Base-by-base conservation (phyloP, 1,284 basidiomycete species). In the Sporisorium scitamineum region DNA sequence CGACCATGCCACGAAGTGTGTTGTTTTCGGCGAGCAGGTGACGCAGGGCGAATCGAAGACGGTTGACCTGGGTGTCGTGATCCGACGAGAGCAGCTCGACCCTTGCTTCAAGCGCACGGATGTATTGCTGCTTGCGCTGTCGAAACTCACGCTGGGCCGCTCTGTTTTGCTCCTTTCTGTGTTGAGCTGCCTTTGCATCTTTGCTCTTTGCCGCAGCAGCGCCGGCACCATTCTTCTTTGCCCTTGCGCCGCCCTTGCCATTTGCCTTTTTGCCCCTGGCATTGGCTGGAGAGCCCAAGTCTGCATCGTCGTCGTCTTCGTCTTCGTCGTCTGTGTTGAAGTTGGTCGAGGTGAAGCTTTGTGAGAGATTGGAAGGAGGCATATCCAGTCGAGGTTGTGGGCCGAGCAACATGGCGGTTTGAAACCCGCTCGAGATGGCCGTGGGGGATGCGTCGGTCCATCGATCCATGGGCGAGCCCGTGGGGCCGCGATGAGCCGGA, bases 121-220 rank as follows among this genome's bases (percentile, higher is more conserved):
- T 80, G 64, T 80, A 81, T 45, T 83, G 80, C 58, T 83, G 81
- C 62, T 82, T 82, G 24, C 81, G 68, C 47, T 83, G 81, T 2
- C 81, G 62, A 44, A 83, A 83, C 47, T 83, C 81, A 39, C 81
- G 69, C 57, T 83, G 81, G 11, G 81, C 80, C 2, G 81, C 68
- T 32, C 81, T 61, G 61, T 83, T 83, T 47, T 82, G 80, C 47
- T 77, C 80, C 45, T 83, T 83, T n/a, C 80, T 52, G 26, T 60
- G 74, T 42, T 61, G 78, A 29, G 54, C 61, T 16, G 69, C 68
- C 57, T 31, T 63, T 32, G 65, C 53, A 29, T 73, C 80, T 37
- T 66, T 72, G n/a, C 58, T 51, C 48, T 74, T 72, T 13, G 42
- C 54, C 3, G 50, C 62, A 24, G 74, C 75, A 18, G 39, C 60